These are phyloP conservation scores for Exutisphaerella laricina DNA, from an alignment of 2,329 filamentous ascomycete genomes.

Conservation along the genomic window DNA sequence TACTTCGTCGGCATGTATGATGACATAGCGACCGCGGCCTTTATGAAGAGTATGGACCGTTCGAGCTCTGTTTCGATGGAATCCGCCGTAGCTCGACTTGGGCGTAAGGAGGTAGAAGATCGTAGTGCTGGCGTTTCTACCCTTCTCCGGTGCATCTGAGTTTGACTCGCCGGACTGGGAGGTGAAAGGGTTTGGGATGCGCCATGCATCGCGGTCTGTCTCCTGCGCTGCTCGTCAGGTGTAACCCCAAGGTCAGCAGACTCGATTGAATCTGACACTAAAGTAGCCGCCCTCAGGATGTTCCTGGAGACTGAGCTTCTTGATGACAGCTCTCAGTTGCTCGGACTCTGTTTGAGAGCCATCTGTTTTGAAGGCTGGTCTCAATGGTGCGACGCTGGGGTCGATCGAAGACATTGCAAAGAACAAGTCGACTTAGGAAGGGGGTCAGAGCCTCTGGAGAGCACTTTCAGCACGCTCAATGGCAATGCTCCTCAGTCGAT, in stretches of 20 bases:
- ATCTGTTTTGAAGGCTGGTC: slow-evolving; percentile 21
- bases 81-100: slow-evolving; percentile 47
- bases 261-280: slow-evolving; percentile 20
- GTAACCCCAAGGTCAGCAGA: background rate
- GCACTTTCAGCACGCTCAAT: too few relatives aligned
- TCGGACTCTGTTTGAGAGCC: slow-evolving; percentile 10
- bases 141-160: slow-evolving; percentile 5
- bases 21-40: slow-evolving; percentile 58
- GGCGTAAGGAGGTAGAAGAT: slow-evolving; percentile 63
- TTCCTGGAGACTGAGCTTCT: slow-evolving; percentile 44
- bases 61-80: slow-evolving; percentile 4
- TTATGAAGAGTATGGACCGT: slow-evolving; percentile 59
- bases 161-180: slow-evolving; percentile 33
- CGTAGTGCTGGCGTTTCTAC: slow-evolving; percentile 53
- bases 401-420: slow-evolving; percentile 20
- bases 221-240: slow-evolving; percentile 33
- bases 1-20: slow-evolving; percentile 54
- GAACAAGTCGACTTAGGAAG: too few relatives aligned
- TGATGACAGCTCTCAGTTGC: slow-evolving; percentile 37
- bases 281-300: slow-evolving; percentile 64
- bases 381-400: slow-evolving; percentile 22
- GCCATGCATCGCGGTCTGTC: slow-evolving; percentile 51
- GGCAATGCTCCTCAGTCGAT: too few relatives aligned
- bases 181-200: slow-evolving; percentile 52
- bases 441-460: too few relatives aligned